Evolutionary conservation across 1,284 basidiomycete species (phyloP), one percentile per base, ranked within the genome.

Genomic region (Cutaneotrichosporon cyanovorans): DNA sequence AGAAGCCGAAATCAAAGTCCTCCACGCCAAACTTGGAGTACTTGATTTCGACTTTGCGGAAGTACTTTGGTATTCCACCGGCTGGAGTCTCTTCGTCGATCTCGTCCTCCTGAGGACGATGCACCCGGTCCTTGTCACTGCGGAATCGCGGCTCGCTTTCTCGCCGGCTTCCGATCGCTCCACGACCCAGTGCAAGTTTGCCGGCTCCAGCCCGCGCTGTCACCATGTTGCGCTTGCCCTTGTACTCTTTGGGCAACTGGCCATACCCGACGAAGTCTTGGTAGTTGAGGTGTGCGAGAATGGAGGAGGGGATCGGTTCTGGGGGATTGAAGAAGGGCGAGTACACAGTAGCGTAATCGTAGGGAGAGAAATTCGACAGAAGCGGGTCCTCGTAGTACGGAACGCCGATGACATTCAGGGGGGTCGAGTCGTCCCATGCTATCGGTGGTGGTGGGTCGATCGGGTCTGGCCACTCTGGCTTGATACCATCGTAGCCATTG

Each of bases 1-100:
- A 95, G 65, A 88, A 95, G 1, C 89, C 92, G 64, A 98, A 99
- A 68, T 99, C 95, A 63, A 99, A 99, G 71, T 99, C 93, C 66
- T 72, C 93, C 21, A 97, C 87, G n/a, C 93, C 93, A 59, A 98
- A 99, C 61, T 90, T 90, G 39, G 89, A 93, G 69, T 98, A 98
- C 71, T 95, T 90, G 63, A 99, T 98, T 69, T 95, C 90, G 34
- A 96, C 90, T 62, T 85, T 84, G 37, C 86, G 81, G 68, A 95
- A 99, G 56, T 84, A 80, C 50, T 80, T 81, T 0, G 92, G 90
- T 50, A 93, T 80, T 28, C 81, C 79, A 2, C 63, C 65, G 2
- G 51, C 55, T 2, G 53, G 51, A 19, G 47, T 61, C 31, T 65
- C 61, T 28, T 55, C 47, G 16, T 64, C 65, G 33, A 51, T 46